Base-by-base conservation (phyloP, 2,329 filamentous ascomycete species). In the Exserohilum rostratum region DNA sequence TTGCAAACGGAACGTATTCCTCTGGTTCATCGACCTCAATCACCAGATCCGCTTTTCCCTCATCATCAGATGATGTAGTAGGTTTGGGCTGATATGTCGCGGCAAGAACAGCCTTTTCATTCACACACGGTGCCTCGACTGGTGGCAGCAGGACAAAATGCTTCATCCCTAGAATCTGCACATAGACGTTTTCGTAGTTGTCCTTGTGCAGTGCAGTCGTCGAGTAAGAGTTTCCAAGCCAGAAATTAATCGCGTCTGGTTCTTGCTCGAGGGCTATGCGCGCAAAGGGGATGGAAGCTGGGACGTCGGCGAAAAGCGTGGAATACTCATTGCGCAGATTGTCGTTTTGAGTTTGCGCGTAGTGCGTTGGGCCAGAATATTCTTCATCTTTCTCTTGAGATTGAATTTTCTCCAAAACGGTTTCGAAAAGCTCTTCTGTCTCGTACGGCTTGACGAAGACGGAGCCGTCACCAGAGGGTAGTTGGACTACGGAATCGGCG, bases 101-200 rank as follows among this genome's bases (percentile, higher is more conserved):
- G 1, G 82, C 79, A 3, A 66, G 65, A 4, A 93, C 77, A 0
- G 69, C 64, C 60, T 76, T 77, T 76, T 93, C 90, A 54, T 85
- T 85, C 38, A 92, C 85, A 57, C 87, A 89, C 0, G 88, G 80
- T 61, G 87, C 83, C 58, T 86, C 89, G 1, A 89, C 72, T 0
- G 90, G 87, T n/a, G 90, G 88, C 1, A 95, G 75, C 1, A 95
- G 78, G 0, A 87, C 82, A 63, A 95, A 95, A 62, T 90, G 85
- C 71, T 95, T 95, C 51, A 78, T 77, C 0, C 90, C 91, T 0
- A 86, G 73, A 12, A 93, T 74, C 67, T 93, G 90, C 1, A 91
- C 88, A 71, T 93, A 95, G 0, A 95, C 82, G 70, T 95, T 95
- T 73, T 95, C 90, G 72, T 93, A 93, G 66, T 90, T 90, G 76